phyloP scores from a whole-genome alignment of 208 protist genomes.

The Crithidia expoeki region DNA sequence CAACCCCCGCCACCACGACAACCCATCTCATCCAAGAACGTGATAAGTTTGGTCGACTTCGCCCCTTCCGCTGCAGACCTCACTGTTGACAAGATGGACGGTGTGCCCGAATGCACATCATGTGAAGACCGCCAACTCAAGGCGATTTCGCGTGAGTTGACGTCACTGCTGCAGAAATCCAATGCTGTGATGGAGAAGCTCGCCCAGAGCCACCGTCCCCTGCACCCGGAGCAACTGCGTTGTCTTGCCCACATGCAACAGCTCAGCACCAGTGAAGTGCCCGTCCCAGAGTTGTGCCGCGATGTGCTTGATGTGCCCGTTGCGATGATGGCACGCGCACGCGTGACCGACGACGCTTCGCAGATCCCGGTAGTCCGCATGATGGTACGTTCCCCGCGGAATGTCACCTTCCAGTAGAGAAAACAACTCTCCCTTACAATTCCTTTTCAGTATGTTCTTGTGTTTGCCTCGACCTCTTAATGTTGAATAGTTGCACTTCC shows the following conservation, averaged over 20 bases:
- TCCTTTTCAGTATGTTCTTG: conserved; percentile 16
- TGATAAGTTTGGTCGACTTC: neutral
- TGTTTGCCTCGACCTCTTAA: too few species aligned
- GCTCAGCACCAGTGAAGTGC: neutral
- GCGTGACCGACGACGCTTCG: too few species aligned
- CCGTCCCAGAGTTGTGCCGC: neutral
- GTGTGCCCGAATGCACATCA: neutral
- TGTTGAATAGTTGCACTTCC: too few species aligned
- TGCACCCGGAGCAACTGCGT: conserved; percentile 14
- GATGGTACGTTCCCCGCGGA: neutral
- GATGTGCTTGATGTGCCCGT: neutral
- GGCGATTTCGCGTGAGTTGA: conserved; percentile 3
- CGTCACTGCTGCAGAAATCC: neutral
- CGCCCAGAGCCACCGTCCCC: neutral
- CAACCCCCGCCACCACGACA: neutral
- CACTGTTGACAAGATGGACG: neutral
- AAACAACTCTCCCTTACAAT: neutral
- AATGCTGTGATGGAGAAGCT: neutral
- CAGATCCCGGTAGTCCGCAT: neutral
- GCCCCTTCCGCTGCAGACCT: neutral
- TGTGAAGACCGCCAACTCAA: neutral
- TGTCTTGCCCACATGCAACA: neutral
- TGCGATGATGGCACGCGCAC: neutral
- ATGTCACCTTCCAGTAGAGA: neutral
- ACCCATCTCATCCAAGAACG: neutral